These are phyloP conservation scores for Pezicula rhizophila DNA, from an alignment of 2,329 filamentous ascomycete genomes.

Conservation along the genomic window DNA sequence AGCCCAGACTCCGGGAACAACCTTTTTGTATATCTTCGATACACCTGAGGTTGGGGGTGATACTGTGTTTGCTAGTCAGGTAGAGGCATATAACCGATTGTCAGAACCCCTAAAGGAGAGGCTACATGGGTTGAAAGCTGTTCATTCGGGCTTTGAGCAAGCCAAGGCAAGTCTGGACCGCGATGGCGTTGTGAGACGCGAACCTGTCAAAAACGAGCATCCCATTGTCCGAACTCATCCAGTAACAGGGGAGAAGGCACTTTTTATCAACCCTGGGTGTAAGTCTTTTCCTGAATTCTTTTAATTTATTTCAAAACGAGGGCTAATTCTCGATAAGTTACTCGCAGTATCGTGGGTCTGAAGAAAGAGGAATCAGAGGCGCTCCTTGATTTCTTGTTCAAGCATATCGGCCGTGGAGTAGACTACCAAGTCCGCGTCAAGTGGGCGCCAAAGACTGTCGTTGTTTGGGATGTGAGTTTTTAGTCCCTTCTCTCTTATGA, in stretches of 20 bases:
- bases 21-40: constrained; percentile 82
- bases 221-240: constrained; percentile 79
- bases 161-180: constrained; percentile 60
- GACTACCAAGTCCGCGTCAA: constrained; percentile 70
- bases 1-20: constrained; percentile 80
- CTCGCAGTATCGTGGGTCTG: constrained; percentile 70
- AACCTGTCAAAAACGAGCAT: constrained; percentile 69
- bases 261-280: constrained; percentile 82
- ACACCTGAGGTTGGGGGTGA: constrained; percentile 75
- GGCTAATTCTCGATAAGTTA: constrained; percentile 46
- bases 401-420: constrained; percentile 65
- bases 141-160: constrained; percentile 80
- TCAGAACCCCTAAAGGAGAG: constrained; percentile 74
- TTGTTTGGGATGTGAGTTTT: constrained; percentile 62
- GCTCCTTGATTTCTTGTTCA: constrained; percentile 70
- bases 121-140: constrained; percentile 72
- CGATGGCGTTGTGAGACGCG: constrained; percentile 66
- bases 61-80: constrained; percentile 76
- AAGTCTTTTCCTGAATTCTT: constrained; percentile 27
- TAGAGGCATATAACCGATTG: constrained; percentile 73
- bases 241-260: constrained; percentile 73
- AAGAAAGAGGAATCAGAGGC: constrained; percentile 84
- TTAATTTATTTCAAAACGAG: neutral
- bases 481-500: too few relatives aligned
- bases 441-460: constrained; percentile 72